Conservation (phyloP, 2,329 filamentous ascomycete genomes). For the Penicillium rolfsii region DNA sequence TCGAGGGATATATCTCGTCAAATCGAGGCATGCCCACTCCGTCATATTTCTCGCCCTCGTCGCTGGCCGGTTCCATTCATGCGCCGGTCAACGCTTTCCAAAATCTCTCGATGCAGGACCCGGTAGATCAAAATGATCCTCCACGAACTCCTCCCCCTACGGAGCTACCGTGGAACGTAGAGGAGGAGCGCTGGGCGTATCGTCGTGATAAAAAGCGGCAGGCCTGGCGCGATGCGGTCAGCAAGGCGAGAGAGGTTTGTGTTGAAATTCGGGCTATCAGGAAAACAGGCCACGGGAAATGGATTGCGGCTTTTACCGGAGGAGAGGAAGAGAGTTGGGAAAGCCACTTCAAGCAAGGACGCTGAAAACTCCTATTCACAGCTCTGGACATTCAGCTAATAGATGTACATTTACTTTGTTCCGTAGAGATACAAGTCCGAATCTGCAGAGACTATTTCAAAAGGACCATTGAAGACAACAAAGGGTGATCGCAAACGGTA, state of each 20-base stretch:
- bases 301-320: slow-evolving; percentile 32
- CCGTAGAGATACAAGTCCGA: neutral
- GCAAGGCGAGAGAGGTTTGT: slow-evolving; percentile 37
- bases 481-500: slow-evolving; percentile 3
- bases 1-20: neutral
- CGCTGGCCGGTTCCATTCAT: slow-evolving; percentile 31
- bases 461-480: neutral
- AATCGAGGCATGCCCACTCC: neutral
- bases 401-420: neutral
- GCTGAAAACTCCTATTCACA: neutral
- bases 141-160: neutral
- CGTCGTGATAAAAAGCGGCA: slow-evolving; percentile 38
- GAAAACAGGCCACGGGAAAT: slow-evolving; percentile 42
- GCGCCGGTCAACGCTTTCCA: slow-evolving; percentile 18
- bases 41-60: slow-evolving; percentile 3
- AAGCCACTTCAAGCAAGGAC: neutral
- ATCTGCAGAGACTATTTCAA: neutral
- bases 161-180: slow-evolving; percentile 37
- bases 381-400: neutral
- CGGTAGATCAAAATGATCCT: neutral
- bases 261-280: slow-evolving; percentile 37
- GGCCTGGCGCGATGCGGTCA: slow-evolving; percentile 34
- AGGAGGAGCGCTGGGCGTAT: slow-evolving; percentile 38
- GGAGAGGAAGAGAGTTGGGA: neutral
- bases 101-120: neutral